Conservation (phyloP, 805 yeast species). For the Metschnikowia shivogae region DNA sequence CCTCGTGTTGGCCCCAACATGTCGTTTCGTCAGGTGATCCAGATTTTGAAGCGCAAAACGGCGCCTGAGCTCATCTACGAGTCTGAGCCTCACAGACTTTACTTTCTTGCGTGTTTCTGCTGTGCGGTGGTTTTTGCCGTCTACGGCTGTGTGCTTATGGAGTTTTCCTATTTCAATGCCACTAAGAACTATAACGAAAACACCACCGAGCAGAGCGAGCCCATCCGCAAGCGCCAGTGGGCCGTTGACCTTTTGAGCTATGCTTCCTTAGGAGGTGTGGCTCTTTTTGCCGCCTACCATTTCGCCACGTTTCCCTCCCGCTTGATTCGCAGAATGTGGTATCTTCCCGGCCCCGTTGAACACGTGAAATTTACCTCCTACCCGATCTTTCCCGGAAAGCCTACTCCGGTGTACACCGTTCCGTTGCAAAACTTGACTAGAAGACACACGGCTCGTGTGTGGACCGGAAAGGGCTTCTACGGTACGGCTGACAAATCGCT, state of each 20-base stretch:
- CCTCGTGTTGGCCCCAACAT: conserved; percentile 62
- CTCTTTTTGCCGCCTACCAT: conserved; percentile 28
- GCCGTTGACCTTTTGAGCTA: conserved; percentile 25
- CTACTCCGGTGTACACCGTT: conserved; percentile 69
- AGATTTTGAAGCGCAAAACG: conserved; percentile 47
- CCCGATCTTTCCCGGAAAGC: conserved; percentile 68
- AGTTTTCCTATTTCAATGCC: conserved; percentile 52
- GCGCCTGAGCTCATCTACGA: conserved; percentile 76
- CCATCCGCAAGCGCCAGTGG: conserved; percentile 41
- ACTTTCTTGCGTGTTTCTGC: conserved; percentile 65
- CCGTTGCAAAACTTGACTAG: conserved; percentile 56
- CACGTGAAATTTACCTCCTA: conserved; percentile 66
- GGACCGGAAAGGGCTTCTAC: conserved; percentile 86
- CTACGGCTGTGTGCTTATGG: conserved; percentile 61
- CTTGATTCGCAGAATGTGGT: conserved; percentile 72
- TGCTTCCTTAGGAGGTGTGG: conserved; percentile 26
- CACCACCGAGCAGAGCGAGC: conserved; percentile 40
- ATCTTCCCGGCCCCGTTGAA: conserved; percentile 58
- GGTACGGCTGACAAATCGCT: conserved; percentile 74
- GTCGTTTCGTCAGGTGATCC: conserved; percentile 59
- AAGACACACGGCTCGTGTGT: conserved; percentile 60
- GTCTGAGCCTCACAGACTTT: conserved; percentile 77
- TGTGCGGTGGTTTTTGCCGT: conserved; percentile 64
- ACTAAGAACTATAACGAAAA: conserved; percentile 51
- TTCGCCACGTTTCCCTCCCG: conserved; percentile 55